Conservation (phyloP, 148 eudicot species). For the Linanthus parryae region DNA sequence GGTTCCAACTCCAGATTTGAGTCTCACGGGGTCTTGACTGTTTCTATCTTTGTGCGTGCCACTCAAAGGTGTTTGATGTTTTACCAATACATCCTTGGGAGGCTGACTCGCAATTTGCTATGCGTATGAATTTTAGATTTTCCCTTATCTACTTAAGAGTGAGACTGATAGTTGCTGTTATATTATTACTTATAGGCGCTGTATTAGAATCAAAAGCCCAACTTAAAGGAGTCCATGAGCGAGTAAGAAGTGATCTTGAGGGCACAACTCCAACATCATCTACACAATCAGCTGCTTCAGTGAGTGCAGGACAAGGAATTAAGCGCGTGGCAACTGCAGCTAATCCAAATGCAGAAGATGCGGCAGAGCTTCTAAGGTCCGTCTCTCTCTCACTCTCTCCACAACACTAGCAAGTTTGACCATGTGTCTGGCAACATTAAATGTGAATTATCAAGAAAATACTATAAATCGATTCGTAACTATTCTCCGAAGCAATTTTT, state of each 20-base stretch:
- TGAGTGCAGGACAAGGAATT: slow-evolving; percentile 29
- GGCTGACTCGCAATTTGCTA: too few species aligned
- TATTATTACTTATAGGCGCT: slow-evolving; percentile 42
- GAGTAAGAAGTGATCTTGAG: slow-evolving; percentile 86
- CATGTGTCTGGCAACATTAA: too few species aligned
- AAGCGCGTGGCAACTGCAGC: slow-evolving; percentile 49
- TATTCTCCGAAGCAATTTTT: too few species aligned
- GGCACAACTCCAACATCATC: slow-evolving; percentile 38
- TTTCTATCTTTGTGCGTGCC: too few species aligned
- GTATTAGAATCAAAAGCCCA: slow-evolving; percentile 85
- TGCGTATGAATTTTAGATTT: not conserved
- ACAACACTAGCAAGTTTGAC: too few species aligned
- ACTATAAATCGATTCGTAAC: too few species aligned
- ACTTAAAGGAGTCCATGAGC: slow-evolving; percentile 79
- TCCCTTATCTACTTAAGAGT: not conserved
- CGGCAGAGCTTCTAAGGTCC: slow-evolving; percentile 77
- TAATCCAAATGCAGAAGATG: slow-evolving; percentile 57
- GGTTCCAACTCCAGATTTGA: too few species aligned
- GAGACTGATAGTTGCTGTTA: not conserved
- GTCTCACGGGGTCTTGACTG: too few species aligned
- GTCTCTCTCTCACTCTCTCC: too few species aligned
- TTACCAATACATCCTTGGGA: too few species aligned
- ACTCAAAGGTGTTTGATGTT: too few species aligned
- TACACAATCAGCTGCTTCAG: slow-evolving; percentile 22
- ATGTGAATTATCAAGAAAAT: too few species aligned